Conservation (phyloP, 768 basidiomycete genomes). For the Pisolithus sp. region DNA sequence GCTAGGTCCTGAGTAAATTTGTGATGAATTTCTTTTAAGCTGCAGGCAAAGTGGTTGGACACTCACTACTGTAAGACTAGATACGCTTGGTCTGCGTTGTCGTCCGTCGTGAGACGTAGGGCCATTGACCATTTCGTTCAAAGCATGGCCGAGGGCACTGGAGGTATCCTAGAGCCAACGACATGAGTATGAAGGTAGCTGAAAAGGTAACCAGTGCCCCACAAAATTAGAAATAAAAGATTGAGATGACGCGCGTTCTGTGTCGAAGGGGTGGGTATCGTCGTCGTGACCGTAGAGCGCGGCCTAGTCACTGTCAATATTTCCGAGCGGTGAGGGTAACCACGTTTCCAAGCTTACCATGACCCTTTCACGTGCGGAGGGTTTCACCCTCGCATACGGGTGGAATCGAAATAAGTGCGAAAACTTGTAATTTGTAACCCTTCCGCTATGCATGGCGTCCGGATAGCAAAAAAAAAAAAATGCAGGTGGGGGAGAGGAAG, state of each 20-base stretch:
- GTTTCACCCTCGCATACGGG: constrained; percentile 8
- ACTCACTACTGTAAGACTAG: too few relatives aligned
- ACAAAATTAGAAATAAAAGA: neutral
- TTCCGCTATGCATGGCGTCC: neutral
- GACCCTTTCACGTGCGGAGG: constrained; percentile 2
- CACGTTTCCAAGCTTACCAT: neutral
- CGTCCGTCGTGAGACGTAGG: too few relatives aligned
- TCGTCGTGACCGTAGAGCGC: neutral
- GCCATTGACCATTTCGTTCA: too few relatives aligned
- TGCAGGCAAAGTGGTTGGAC: too few relatives aligned
- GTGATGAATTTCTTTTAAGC: too few relatives aligned
- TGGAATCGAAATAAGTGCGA: constrained; percentile 8
- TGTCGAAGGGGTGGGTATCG: neutral
- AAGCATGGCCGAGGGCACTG: too few relatives aligned
- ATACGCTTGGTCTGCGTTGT: too few relatives aligned
- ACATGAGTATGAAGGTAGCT: too few relatives aligned
- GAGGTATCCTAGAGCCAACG: too few relatives aligned
- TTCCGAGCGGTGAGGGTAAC: neutral
- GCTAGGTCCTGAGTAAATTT: too few relatives aligned
- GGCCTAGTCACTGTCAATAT: neutral
- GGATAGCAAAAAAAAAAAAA: neutral
- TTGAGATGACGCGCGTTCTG: neutral
- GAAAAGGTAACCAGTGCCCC: neutral
- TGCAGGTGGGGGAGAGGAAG: neutral
- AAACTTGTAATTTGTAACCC: constrained; percentile 4